These are phyloP conservation scores for Nannochloropsis salina DNA, from an alignment of 108 stramenopile species.

Conservation along the genomic window DNA sequence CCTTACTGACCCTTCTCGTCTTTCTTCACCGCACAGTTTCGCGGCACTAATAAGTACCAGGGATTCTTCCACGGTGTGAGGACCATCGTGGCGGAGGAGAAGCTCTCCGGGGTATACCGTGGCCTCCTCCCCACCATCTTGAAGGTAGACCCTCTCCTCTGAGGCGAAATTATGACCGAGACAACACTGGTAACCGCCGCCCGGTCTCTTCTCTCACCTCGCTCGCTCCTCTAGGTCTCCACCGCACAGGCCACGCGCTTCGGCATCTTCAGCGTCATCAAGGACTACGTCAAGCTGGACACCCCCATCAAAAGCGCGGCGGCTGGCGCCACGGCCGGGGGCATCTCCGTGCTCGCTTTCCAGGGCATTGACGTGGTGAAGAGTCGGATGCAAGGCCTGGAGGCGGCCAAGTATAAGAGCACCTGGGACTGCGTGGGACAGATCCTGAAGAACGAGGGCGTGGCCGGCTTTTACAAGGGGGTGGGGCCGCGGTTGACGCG, in stretches of 20 bases:
- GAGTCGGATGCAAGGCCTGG: slow-evolving; percentile 45
- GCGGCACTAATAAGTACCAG: slow-evolving; percentile 26
- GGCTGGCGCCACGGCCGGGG: slow-evolving; percentile 33
- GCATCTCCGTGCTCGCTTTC: slow-evolving; percentile 29
- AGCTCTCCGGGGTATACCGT: slow-evolving; percentile 37
- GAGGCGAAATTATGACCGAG: too few species aligned
- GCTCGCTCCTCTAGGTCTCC: slow-evolving; percentile 22
- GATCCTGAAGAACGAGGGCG: slow-evolving; percentile 43
- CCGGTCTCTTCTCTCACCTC: neutral
- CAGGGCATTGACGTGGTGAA: slow-evolving; percentile 46
- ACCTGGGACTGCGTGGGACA: slow-evolving; percentile 32
- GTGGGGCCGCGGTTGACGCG: slow-evolving; percentile 31
- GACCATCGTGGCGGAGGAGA: slow-evolving; percentile 35
- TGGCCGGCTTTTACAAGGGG: slow-evolving; percentile 35
- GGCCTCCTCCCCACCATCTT: slow-evolving; percentile 40
- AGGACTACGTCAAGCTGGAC: slow-evolving; percentile 5
- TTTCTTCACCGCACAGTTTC: neutral
- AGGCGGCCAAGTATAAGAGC: slow-evolving; percentile 31
- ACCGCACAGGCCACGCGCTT: slow-evolving; percentile 47
- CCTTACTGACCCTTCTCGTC: neutral
- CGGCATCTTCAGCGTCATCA: slow-evolving; percentile 39
- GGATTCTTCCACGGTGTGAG: slow-evolving; percentile 46
- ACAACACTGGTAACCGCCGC: too few species aligned
- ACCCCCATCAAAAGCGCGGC: slow-evolving; percentile 23
- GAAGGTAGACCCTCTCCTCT: neutral